These are phyloP conservation scores for Didymella lethalis DNA, from an alignment of 2,329 filamentous ascomycete species.

Conservation along the genomic window DNA sequence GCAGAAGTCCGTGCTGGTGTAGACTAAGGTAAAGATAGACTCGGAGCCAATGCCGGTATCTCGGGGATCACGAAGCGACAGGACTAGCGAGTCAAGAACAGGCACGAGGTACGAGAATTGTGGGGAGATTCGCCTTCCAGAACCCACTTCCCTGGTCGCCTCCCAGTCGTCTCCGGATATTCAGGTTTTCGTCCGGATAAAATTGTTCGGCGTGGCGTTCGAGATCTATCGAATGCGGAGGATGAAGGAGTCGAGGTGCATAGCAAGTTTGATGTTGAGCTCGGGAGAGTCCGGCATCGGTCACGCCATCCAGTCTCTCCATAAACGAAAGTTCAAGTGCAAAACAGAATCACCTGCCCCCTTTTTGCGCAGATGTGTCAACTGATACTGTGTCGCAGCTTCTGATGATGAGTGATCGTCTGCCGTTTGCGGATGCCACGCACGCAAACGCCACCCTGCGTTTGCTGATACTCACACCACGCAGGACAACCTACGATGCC, in stretches of 20 bases:
- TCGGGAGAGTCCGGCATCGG: constrained; percentile 21
- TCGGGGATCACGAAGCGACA: constrained; percentile 22
- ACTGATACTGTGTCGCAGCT: constrained; percentile 11
- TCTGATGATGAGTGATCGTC: constrained; percentile 8
- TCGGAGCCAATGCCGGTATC: constrained; percentile 21
- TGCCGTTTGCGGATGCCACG: constrained; percentile 9
- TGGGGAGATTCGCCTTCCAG: constrained; percentile 26
- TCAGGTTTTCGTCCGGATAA: constrained; percentile 21
- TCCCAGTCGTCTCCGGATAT: constrained; percentile 20
- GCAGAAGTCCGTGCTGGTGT: constrained; percentile 21
- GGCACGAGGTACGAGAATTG: constrained; percentile 24
- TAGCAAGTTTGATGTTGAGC: constrained; percentile 24
- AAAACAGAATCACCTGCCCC: constrained; percentile 19
- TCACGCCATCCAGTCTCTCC: constrained; percentile 17
- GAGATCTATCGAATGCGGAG: constrained; percentile 21
- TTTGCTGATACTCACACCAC: constrained; percentile 22
- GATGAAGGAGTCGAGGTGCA: constrained; percentile 14
- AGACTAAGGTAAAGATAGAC: constrained; percentile 24
- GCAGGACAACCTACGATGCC: not conserved
- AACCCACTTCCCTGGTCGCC: constrained; percentile 24
- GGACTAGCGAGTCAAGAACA: constrained; percentile 25
- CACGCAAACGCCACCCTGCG: constrained; percentile 2
- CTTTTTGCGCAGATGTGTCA: constrained; percentile 8
- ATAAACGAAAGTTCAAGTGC: constrained; percentile 9
- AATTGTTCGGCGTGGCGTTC: constrained; percentile 20